phyloP scores from a whole-genome alignment of 1,284 basidiomycete genomes.

The Tremellales sp. region DNA sequence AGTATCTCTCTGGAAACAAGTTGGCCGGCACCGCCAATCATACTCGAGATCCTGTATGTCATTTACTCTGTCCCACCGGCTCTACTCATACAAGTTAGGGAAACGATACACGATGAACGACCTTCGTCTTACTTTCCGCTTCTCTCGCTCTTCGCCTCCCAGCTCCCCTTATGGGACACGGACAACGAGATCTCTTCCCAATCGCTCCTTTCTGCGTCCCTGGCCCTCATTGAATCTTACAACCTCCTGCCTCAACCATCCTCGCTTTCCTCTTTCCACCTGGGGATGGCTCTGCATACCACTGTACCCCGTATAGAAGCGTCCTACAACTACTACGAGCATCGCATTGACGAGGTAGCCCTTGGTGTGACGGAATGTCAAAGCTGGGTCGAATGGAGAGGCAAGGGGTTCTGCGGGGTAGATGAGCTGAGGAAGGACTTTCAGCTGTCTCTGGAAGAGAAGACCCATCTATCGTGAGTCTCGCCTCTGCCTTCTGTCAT shows the following conservation, averaged over 20 bases:
- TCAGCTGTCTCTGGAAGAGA: slow-evolving; percentile 53
- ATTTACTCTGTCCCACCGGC: slow-evolving; percentile 3
- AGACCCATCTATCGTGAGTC: slow-evolving; percentile 27
- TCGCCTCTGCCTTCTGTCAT: too few relatives aligned
- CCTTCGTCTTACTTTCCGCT: slow-evolving; percentile 66
- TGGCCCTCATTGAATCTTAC: slow-evolving; percentile 26
- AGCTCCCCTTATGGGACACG: slow-evolving; percentile 16
- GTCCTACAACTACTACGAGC: slow-evolving; percentile 37
- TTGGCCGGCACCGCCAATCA: slow-evolving; percentile 68
- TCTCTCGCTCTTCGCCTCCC: slow-evolving; percentile 61
- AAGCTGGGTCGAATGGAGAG: slow-evolving; percentile 87
- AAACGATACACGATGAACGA: slow-evolving; percentile 61
- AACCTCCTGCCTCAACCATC: slow-evolving; percentile 27
- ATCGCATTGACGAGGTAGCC: slow-evolving; percentile 55
- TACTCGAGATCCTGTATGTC: slow-evolving; percentile 77
- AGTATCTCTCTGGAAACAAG: slow-evolving; percentile 72
- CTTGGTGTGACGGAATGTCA: slow-evolving; percentile 58
- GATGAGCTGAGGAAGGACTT: slow-evolving; percentile 60
- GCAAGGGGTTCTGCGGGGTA: slow-evolving; percentile 66
- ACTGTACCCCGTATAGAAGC: slow-evolving; percentile 43
- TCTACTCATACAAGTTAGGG: slow-evolving; percentile 48
- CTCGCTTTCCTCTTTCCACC: slow-evolving; percentile 51
- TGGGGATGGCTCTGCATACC: slow-evolving; percentile 39
- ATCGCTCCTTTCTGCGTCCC: slow-evolving; percentile 23
- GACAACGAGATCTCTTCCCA: slow-evolving; percentile 22